Conservation (phyloP, 345 rosid genomes). For the Nephelium lappaceum region DNA sequence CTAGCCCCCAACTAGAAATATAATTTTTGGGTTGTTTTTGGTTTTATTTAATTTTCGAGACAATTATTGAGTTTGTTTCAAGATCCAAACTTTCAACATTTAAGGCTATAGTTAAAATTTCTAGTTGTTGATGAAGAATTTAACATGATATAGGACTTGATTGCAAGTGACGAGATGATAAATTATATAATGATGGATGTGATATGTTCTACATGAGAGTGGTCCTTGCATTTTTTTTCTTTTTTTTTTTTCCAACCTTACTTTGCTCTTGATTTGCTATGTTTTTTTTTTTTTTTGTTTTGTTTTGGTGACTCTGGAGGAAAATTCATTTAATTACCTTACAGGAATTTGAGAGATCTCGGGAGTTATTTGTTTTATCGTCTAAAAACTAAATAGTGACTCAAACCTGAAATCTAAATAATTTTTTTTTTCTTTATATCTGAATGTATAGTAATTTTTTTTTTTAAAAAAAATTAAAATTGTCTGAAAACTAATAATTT, state of each 20-base stretch:
- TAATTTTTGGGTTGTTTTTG: background rate
- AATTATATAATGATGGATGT: slow-evolving; percentile 8
- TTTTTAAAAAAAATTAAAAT: no score
- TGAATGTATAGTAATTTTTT: no score
- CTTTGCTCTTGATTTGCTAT: background rate
- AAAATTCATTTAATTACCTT: slow-evolving; percentile 19
- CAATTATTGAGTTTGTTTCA: slow-evolving; percentile 8
- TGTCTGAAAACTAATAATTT: no score
- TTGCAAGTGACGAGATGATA: background rate
- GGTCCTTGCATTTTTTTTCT: background rate
- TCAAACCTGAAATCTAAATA: no score
- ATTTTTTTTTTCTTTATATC: no score
- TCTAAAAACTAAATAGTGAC: no score
- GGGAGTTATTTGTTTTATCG: no score
- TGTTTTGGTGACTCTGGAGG: slow-evolving; percentile 11
- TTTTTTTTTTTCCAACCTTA: background rate
- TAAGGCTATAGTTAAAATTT: slow-evolving; percentile 1
- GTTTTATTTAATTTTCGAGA: background rate
- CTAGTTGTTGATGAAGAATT: slow-evolving; percentile 13
- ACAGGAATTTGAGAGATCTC: slow-evolving; percentile 74
- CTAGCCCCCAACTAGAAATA: background rate
- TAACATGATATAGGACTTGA: background rate
- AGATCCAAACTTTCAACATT: background rate
- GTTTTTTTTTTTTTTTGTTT: no score
- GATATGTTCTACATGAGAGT: background rate